Conservation (phyloP, 306 rosid genomes). For the Parietaria judaica region DNA sequence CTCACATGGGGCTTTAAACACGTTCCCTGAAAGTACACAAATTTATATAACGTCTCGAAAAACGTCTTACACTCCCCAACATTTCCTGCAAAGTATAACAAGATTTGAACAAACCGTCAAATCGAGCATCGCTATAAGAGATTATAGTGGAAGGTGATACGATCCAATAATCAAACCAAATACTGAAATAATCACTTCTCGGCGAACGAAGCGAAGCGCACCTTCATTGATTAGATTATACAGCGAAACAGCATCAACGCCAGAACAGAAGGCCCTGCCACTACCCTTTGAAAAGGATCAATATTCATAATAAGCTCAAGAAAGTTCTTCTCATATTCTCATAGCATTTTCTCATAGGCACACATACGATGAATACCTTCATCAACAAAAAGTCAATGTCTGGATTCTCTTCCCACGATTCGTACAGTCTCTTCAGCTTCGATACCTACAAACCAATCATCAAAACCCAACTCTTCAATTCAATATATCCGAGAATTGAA, state of each 20-base stretch:
- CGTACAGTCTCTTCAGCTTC: constrained; percentile 73
- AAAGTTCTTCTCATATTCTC: no score
- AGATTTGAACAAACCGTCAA: constrained; percentile 12
- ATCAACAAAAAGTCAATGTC: constrained; percentile 78
- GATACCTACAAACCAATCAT: constrained; percentile 47
- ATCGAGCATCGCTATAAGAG: not conserved
- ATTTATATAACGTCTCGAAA: constrained; percentile 63
- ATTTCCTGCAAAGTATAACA: constrained; percentile 47
- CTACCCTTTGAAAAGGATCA: constrained; percentile 56
- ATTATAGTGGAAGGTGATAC: constrained; percentile 3
- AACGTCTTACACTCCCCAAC: constrained; percentile 60
- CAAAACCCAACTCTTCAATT: constrained; percentile 3
- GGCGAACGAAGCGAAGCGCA: constrained; percentile 12
- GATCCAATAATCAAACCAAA: not conserved
- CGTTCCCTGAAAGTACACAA: constrained; percentile 86
- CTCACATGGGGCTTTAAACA: constrained; percentile 92
- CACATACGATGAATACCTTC: constrained; percentile 45
- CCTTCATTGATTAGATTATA: constrained; percentile 61
- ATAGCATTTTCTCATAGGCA: not conserved
- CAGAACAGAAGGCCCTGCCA: constrained; percentile 90
- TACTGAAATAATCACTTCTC: not conserved
- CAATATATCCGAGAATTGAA: not conserved
- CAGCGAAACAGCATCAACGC: constrained; percentile 69
- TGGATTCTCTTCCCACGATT: constrained; percentile 92
- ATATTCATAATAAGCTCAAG: constrained; percentile 3